Percentiles rank a stretch among this genome's conserved stretches.
These are phyloP conservation scores for Stephanodiscus minutulus DNA, from an alignment of 108 stramenopile species.

Conservation along the genomic window DNA sequence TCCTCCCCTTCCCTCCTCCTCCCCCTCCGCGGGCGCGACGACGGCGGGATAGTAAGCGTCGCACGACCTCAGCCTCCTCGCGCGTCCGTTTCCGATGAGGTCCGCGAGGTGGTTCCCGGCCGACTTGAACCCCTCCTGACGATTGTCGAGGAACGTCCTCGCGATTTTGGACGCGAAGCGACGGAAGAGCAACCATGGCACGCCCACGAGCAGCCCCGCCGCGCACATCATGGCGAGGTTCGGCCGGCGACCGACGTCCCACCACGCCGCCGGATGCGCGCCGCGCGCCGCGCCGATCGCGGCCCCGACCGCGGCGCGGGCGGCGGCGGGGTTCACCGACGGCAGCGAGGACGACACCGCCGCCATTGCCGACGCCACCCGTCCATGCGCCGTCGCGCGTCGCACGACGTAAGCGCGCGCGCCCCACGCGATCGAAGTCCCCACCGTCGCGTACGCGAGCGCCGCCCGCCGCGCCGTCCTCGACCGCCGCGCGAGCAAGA, in stretches of 20 bases:
- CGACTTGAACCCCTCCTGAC: conserved; percentile 51
- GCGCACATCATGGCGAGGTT: conserved; percentile 9
- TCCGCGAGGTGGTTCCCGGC: conserved; percentile 48
- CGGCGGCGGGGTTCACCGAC: neutral
- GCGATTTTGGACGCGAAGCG: conserved; percentile 12
- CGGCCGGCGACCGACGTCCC: no score
- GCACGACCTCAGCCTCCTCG: conserved; percentile 49
- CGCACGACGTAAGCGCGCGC: no score
- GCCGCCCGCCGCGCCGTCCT: no score
- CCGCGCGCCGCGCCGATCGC: no score
- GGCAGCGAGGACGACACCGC: conserved; percentile 6
- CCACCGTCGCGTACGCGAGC: no score
- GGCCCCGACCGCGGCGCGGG: neutral
- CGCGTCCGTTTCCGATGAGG: conserved; percentile 35
- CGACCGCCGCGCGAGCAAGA: no score
- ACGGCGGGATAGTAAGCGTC: conserved; percentile 55
- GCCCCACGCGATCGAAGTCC: no score
- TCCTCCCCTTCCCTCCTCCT: neutral
- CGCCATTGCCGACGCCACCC: neutral
- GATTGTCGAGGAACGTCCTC: conserved; percentile 21
- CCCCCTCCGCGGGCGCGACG: no score
- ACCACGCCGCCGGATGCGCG: no score
- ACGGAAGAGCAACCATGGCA: conserved; percentile 31
- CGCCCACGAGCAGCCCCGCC: conserved; percentile 4
- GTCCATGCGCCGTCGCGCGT: no score